Evolutionary conservation across 208 protist genomes (phyloP), one percentile per base, ranked within the genome.

Genomic region (Leishmania arabica): DNA sequence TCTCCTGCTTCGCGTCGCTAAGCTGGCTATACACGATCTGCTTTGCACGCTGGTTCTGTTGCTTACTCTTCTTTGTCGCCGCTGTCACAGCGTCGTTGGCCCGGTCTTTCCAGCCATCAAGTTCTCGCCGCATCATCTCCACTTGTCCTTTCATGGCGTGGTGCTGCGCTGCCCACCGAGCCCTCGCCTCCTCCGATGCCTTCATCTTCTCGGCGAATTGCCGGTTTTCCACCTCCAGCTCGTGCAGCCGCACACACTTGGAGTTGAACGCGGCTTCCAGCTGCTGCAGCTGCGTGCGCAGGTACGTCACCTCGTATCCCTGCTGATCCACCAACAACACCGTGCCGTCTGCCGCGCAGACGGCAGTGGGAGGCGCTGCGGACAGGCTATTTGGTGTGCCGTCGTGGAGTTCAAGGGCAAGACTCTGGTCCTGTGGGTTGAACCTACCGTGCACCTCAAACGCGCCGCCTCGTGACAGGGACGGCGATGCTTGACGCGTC

Each of bases 261-360:
- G 89, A 75, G 79, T 95, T 97, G 79, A 92, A 96, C 17, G 92
- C 94, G 21, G 94, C 94, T 82, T 97, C 92, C 7, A 96, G 86
- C 79, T 97, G 94, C 75, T 95, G 90, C 65, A 97, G 80, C 77
- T 97, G 91, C 56, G 82, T 84, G 27, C 92, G 91, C 58, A 97
- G 86, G 77, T 93, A 97, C 15, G 92, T 90, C 42, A 93, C 88
- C 73, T 97, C 94, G 75, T 97, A 97, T n/a, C 92, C 88, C 34
- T 83, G 80, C 47, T 88, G 91, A 81, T 95, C 92, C 56, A 95
- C 74, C 65, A 96, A 65, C 62, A 96, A 40, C 56, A 75, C 83
- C 34, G 68, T 42, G 40, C 75, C 83, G 60, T 68, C 74, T 11
- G 37, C 53, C 53, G 40, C 70, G 62, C 68, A 42, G 21, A 77